A percentile compares a stretch with the other conserved stretches of the same genome.
phyloP scores from a whole-genome alignment of 164 flowering plant species.

The Echeveria elegans region DNA sequence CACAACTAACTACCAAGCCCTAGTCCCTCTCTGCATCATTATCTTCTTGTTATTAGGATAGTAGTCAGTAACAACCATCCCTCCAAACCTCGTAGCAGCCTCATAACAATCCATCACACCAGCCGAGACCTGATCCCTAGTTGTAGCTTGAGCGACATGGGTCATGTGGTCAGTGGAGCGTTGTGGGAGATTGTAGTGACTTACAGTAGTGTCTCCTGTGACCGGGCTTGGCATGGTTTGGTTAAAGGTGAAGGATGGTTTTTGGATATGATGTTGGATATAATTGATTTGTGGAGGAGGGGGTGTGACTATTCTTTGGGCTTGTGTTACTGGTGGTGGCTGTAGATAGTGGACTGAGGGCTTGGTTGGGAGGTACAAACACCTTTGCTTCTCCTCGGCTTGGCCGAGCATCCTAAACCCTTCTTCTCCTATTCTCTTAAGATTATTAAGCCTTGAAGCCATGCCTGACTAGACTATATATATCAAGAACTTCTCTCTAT shows the following conservation, averaged over 20 bases:
- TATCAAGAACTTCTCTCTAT: background rate
- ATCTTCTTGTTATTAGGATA: background rate
- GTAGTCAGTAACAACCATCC: background rate
- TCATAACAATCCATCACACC: background rate
- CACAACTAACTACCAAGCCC: background rate
- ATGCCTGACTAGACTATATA: background rate
- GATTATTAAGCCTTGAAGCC: constrained; percentile 1
- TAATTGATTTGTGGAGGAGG: background rate
- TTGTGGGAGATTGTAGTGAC: background rate
- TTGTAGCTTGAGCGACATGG: background rate
- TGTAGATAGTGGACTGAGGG: background rate
- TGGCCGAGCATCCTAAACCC: constrained; percentile 4
- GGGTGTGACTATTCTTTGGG: background rate
- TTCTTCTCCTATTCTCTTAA: constrained; percentile 1
- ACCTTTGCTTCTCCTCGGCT: constrained; percentile 3
- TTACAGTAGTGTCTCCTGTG: background rate
- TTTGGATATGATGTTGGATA: background rate
- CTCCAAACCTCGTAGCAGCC: background rate
- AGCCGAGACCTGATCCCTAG: background rate
- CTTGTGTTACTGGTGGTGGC: constrained; percentile 1
- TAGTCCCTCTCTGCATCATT: background rate
- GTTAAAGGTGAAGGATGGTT: background rate
- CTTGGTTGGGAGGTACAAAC: background rate
- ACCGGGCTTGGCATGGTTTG: background rate
- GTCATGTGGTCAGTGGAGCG: background rate